These are phyloP conservation scores for Hansenula lynferdii DNA, from an alignment of 1,139 yeast species.

Conservation along the genomic window DNA sequence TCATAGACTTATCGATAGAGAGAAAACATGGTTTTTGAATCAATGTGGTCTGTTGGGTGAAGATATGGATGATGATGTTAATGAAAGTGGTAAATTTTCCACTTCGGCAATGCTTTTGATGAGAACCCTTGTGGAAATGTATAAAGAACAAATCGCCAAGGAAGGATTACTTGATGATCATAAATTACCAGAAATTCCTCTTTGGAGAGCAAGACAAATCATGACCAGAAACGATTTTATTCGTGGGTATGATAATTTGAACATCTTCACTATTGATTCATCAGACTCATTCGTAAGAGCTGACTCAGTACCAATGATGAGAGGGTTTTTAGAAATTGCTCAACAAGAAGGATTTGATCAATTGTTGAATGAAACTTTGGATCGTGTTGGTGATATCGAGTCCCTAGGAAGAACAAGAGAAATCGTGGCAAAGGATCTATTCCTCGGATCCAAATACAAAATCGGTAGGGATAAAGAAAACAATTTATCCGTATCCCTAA, in stretches of 20 bases:
- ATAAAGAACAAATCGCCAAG: slow-evolving; percentile 28
- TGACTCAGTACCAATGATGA: slow-evolving; percentile 85
- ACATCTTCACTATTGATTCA: slow-evolving; percentile 75
- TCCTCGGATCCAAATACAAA: slow-evolving; percentile 44
- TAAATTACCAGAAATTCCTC: slow-evolving; percentile 64
- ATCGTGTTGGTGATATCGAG: slow-evolving; percentile 72
- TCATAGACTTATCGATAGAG: slow-evolving; percentile 68
- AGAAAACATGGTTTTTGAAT: slow-evolving; percentile 81
- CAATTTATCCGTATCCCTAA: background rate
- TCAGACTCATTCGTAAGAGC: slow-evolving; percentile 71
- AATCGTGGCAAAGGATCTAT: slow-evolving; percentile 67
- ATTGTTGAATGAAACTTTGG: slow-evolving; percentile 63
- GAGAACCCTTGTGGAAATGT: slow-evolving; percentile 70
- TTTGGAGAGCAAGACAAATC: slow-evolving; percentile 80
- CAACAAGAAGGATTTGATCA: slow-evolving; percentile 68
- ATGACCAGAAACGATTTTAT: slow-evolving; percentile 85
- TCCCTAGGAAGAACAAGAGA: slow-evolving; percentile 79
- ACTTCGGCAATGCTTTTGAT: slow-evolving; percentile 73
- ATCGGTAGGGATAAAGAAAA: slow-evolving; percentile 16
- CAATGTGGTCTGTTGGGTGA: slow-evolving; percentile 76
- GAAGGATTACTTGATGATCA: slow-evolving; percentile 34
- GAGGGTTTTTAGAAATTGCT: slow-evolving; percentile 79
- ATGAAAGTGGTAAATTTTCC: slow-evolving; percentile 80
- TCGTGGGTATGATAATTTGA: slow-evolving; percentile 67
- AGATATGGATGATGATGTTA: slow-evolving; percentile 85